Conservation (phyloP, 2,329 filamentous ascomycete species). For the Rugonectria rugulosa region DNA sequence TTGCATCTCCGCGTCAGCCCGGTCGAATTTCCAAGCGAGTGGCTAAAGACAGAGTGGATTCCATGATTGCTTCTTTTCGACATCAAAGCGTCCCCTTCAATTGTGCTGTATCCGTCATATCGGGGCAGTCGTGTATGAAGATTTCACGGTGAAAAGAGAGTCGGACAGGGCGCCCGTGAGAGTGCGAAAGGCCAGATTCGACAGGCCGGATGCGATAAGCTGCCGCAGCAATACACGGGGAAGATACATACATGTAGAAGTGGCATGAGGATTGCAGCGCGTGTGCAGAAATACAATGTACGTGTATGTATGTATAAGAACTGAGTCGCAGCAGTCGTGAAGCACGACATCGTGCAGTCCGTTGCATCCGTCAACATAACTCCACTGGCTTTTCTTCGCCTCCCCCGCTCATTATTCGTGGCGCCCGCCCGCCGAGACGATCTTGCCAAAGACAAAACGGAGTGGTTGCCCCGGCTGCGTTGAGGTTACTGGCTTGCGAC, state of each 20-base stretch:
- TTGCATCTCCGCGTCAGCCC: constrained; percentile 10
- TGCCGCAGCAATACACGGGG: no score
- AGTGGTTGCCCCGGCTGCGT: constrained; percentile 15
- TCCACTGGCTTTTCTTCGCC: constrained; percentile 35
- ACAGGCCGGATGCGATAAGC: no score
- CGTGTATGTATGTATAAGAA: constrained; percentile 21
- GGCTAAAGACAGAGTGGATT: background rate
- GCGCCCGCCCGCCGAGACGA: constrained; percentile 2
- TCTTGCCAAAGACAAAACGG: background rate
- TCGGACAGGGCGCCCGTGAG: no score
- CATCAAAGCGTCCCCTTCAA: no score
- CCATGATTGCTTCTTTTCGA: constrained; percentile 1
- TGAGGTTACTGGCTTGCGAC: constrained; percentile 1
- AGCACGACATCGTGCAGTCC: constrained; percentile 39
- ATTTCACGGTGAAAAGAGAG: no score
- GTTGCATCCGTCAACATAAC: constrained; percentile 35
- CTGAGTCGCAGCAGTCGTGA: constrained; percentile 26
- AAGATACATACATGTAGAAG: no score
- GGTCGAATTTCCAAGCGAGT: background rate
- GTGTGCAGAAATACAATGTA: constrained; percentile 7
- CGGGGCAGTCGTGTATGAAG: no score
- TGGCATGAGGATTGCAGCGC: no score
- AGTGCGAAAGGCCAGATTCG: no score
- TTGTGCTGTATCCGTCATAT: no score
- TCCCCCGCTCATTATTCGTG: constrained; percentile 31